Evolutionary conservation across 1,139 yeast genomes (phyloP), one percentile per base, ranked within the genome.

Genomic region (Pichiaceae sp.): DNA sequence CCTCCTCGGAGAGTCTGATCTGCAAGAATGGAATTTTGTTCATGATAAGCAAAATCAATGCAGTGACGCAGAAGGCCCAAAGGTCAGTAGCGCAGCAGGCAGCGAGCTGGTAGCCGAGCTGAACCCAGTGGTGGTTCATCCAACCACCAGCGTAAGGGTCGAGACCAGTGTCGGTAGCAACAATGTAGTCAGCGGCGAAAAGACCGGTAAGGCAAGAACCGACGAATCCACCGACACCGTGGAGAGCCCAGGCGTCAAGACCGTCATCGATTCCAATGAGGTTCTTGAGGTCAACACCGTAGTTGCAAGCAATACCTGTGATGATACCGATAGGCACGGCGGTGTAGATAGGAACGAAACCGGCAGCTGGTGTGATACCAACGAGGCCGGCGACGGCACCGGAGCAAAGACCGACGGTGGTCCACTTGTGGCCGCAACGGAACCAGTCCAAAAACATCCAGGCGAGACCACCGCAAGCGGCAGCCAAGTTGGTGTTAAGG

Each of bases 281-380:
- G 50, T 68, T 64, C 68, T 89, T 89, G 52, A 87, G 62, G 60
- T 84, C 94, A 44, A 78, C 85, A 31, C 93, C 95, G 58, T 73
- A 75, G 72, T 86, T 86, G 63, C 95, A 83, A 35, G 76, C 78
- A 46, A 74, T 63, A 34, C 85, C 95, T 40, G 94, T 80, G 30
- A 85, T 67, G 37, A 75, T 70, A 52, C 97, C 97, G 54, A 87
- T 83, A 39, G 85, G 75, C 29, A 86, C 75, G 1, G 96, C 72
- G 38, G 89, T 76, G 75, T 89, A 87, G 39, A 89, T 79, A 38
- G 96, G 96, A 35, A 89, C 95, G 55, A 69, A 89, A 44, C 97
- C 97, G 26, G 97, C 96, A 48, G 93, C 96, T 39, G 98, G 97
- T 5, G 97, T 91, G 50, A 89, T 84, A 56, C 95, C 96, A 34